Conservation (phyloP, 2,329 filamentous ascomycete genomes). For the Apiospora hydei region DNA sequence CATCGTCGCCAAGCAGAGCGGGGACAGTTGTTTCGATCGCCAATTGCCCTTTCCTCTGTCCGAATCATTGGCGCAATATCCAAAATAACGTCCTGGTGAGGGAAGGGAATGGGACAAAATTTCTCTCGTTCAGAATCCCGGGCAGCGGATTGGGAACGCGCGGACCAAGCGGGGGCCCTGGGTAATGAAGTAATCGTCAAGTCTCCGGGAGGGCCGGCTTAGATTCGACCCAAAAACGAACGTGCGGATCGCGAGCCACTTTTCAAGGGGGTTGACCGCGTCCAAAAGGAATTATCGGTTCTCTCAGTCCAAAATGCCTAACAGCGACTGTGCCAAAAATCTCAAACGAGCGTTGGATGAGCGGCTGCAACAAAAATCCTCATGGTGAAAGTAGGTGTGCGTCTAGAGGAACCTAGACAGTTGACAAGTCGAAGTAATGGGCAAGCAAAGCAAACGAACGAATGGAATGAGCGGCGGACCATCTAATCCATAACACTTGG, state of each 20-base stretch:
- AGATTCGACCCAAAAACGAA: conserved; percentile 15
- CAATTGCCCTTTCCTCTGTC: conserved; percentile 14
- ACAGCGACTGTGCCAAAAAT: background rate
- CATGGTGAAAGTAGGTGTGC: conserved; percentile 1
- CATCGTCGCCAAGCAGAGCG: conserved; percentile 13
- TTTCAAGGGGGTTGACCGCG: conserved; percentile 2
- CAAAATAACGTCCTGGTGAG: background rate
- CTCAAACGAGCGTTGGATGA: background rate
- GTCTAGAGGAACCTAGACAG: background rate
- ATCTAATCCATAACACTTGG: background rate
- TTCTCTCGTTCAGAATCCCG: background rate
- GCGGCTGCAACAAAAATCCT: background rate
- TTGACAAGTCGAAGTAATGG: background rate
- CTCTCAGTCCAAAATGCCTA: background rate
- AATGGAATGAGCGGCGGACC: background rate
- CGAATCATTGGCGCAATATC: conserved; percentile 17
- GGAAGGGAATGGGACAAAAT: background rate
- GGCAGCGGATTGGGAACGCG: conserved; percentile 4
- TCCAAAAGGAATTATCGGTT: background rate
- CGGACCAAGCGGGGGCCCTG: conserved; percentile 11
- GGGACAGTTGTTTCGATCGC: conserved; percentile 11
- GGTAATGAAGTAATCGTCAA: conserved; percentile 21
- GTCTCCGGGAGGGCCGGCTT: background rate
- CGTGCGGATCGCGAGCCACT: conserved; percentile 20
- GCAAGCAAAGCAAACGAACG: background rate